Evolutionary conservation across 2,329 filamentous ascomycete species (phyloP), one percentile per base, ranked within the genome.

Genomic region (Alternaria solani): DNA sequence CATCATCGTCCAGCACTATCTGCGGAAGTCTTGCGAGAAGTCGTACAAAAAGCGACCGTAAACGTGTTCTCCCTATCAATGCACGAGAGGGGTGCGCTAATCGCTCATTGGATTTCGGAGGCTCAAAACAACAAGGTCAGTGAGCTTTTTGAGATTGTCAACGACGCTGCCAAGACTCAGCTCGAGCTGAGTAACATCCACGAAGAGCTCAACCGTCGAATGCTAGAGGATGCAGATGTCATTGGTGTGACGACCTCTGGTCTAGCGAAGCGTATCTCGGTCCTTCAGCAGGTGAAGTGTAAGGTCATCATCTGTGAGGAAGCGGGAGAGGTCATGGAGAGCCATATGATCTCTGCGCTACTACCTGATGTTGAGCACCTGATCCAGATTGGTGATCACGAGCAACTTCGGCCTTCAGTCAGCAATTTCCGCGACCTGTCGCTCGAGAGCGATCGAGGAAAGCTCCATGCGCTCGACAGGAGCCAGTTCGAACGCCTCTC

Each of bases 261-360:
- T 0, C 76, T 89, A 2, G 87, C 88, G 81, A 87, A 68, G 76
- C 78, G 86, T 16, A 72, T 87, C 0, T 73, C 80, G 0, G 64
- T 85, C 1, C 76, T 91, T 0, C 79, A 82, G 7, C 80, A 81
- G 7, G 60, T 89, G 2, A 69, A 76, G 7, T 78, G 79, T 32
- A 89, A 89, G 61, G 83, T 90, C 0, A 72, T 91, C 16, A 71
- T 91, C 1, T 89, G 86, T 34, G 89, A 92, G 70, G 89, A 92
- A 68, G 89, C 89, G 2, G 89, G 85, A 0, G 89, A 92, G 62
- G 86, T 91, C 0, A 79, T 91, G 32, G 89, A 92, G 70, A 81
- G 86, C 0, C 88, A 91, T 59, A 78, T 86, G 3, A 71, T 91
- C 1, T 86, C 86, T 0, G 83, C 88, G 0, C 72, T 91, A 4